phyloP scores from a whole-genome alignment of 2,329 filamentous ascomycete genomes.

The Monosporascus sp. region DNA sequence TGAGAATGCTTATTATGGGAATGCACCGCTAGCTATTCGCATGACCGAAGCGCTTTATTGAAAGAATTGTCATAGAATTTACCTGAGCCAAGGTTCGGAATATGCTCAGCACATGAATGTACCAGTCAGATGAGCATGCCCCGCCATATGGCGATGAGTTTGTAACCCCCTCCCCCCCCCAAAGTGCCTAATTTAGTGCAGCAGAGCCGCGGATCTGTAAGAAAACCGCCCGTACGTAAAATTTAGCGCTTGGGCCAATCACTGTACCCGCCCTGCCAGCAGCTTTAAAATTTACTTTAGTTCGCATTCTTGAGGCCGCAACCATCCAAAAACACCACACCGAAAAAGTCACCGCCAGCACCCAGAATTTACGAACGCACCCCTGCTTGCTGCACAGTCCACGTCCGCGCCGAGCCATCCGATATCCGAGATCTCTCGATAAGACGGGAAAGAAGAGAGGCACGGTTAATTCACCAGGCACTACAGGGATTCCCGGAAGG shows the following conservation, averaged over 20 bases:
- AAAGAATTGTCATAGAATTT: not conserved
- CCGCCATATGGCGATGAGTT: not conserved
- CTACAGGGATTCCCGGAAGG: not conserved
- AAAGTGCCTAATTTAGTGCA: not conserved
- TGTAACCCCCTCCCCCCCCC: too few relatives aligned
- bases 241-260: conserved; percentile 18
- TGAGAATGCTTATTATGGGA: not conserved
- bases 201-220: conserved; percentile 11
- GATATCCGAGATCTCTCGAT: not conserved
- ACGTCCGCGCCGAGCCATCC: not conserved
- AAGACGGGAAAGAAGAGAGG: not conserved
- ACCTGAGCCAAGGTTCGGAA: not conserved
- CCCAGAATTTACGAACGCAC: not conserved
- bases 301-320: not conserved
- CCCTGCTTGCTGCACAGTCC: not conserved
- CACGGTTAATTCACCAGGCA: not conserved
- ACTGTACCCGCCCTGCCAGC: not conserved
- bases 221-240: conserved; percentile 15
- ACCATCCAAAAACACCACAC: not conserved
- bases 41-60: not conserved
- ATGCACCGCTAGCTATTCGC: not conserved
- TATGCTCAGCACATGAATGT: not conserved
- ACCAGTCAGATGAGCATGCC: not conserved
- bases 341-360: not conserved
- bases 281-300: not conserved